Percentiles rank a stretch among this genome's conserved stretches.
phyloP scores from a whole-genome alignment of 78 protist genomes.

The Blattamonas nauphoetae region DNA sequence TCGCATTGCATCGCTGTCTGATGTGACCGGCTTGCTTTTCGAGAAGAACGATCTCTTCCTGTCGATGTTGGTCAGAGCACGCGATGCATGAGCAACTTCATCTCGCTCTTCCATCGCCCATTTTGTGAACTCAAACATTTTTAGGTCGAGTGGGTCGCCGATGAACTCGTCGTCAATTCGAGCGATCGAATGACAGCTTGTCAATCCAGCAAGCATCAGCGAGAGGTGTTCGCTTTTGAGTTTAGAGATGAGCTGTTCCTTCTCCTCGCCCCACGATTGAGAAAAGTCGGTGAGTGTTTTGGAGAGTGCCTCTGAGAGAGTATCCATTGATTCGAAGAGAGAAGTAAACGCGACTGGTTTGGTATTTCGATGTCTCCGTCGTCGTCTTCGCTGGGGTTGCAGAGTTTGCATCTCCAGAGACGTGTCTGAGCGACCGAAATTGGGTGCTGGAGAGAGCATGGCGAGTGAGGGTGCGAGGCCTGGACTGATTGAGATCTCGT shows the following conservation, averaged over 20 bases:
- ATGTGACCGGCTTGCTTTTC: no score
- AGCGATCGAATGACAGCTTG: background rate
- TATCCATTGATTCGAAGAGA: no score
- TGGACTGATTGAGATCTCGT: background rate
- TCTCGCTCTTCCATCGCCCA: background rate
- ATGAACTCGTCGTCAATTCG: background rate
- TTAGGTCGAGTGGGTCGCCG: background rate
- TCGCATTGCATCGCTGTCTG: no score
- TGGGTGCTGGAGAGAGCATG: background rate
- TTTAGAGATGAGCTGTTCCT: background rate
- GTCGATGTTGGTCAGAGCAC: no score
- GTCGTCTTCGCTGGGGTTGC: no score
- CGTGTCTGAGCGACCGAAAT: background rate
- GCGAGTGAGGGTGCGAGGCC: background rate
- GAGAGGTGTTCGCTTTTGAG: no score
- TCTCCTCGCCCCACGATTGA: no score
- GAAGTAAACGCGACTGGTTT: background rate
- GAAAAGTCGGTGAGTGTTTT: no score
- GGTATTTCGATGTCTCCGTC: no score
- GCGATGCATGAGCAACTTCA: background rate
- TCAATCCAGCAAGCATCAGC: background rate
- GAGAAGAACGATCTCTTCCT: no score
- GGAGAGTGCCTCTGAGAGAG: no score
- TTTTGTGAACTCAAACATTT: background rate
- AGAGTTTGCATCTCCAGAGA: no score